Conservation (phyloP, 148 eudicot genomes). For the Suaeda aralocaspica region DNA sequence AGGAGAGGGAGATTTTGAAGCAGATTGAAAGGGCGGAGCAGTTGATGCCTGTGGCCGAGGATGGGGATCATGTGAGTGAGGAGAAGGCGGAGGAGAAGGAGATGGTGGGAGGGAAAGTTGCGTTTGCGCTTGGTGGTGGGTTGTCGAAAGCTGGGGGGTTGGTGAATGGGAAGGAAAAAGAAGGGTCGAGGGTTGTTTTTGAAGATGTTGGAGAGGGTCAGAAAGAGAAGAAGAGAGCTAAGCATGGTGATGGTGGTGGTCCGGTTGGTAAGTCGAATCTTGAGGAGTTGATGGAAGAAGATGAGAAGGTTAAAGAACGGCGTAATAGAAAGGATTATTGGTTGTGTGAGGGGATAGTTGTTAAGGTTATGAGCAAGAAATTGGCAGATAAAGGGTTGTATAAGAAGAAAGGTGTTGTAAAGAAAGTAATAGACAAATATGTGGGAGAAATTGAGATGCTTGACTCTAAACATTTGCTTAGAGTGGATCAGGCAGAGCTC, state of each 20-base stretch:
- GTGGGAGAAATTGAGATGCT: slow-evolving; percentile 91
- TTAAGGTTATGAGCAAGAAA: slow-evolving; percentile 82
- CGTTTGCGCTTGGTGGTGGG: slow-evolving; percentile 29
- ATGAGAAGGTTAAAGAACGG: slow-evolving; percentile 76
- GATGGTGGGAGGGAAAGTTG: slow-evolving; percentile 16
- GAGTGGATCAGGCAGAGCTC: slow-evolving; percentile 93
- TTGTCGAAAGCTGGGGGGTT: not conserved
- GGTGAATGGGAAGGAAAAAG: slow-evolving; percentile 34
- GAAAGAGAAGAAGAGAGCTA: slow-evolving; percentile 28
- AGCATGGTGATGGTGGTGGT: slow-evolving; percentile 18
- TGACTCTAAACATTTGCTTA: slow-evolving; percentile 70
- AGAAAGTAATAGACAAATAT: slow-evolving; percentile 72
- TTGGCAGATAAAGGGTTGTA: slow-evolving; percentile 84
- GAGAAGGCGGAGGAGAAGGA: slow-evolving; percentile 8
- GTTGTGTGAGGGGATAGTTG: slow-evolving; percentile 75
- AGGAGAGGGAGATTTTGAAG: slow-evolving; percentile 68
- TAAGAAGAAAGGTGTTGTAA: slow-evolving; percentile 79
- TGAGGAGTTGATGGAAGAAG: slow-evolving; percentile 84
- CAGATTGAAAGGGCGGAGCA: slow-evolving; percentile 76
- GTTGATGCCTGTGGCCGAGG: slow-evolving; percentile 19
- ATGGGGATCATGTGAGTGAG: not conserved
- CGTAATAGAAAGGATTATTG: slow-evolving; percentile 85
- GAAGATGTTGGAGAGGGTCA: slow-evolving; percentile 50
- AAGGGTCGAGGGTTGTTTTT: slow-evolving; percentile 48
- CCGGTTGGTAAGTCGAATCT: slow-evolving; percentile 40